Evolutionary conservation across 139 green algal species (phyloP).

Genomic region (Picochlorum sp.): DNA sequence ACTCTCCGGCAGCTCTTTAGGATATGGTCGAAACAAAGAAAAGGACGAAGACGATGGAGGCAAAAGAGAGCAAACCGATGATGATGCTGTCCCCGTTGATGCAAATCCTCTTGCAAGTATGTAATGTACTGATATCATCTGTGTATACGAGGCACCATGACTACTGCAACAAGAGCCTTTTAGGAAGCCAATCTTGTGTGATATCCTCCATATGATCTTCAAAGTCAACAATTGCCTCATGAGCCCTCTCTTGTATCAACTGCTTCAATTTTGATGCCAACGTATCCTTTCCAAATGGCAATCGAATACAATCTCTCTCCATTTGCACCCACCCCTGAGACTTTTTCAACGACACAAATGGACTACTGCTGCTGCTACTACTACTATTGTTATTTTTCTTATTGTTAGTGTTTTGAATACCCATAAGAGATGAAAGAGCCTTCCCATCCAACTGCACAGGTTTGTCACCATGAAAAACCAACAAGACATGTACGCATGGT

Average conservation of each 20-base stretch:
- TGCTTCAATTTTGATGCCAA: constrained; percentile 11
- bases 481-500: no score
- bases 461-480: no score
- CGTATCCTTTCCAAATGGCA: constrained; percentile 11
- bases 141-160: background rate
- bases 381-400: no score
- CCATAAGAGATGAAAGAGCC: background rate
- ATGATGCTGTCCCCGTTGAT: background rate
- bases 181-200: constrained; percentile 22
- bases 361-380: background rate
- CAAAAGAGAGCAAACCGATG: background rate
- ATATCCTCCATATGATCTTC: constrained; percentile 44
- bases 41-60: constrained; percentile 5
- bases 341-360: background rate
- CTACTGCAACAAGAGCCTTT: constrained; percentile 8
- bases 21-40: constrained; percentile 36
- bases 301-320: background rate
- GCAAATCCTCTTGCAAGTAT: background rate
- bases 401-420: background rate
- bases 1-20: constrained; percentile 37
- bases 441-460: background rate
- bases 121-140: background rate
- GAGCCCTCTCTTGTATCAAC: constrained; percentile 8
- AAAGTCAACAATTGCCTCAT: constrained; percentile 36
- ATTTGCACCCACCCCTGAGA: constrained; percentile 9